phyloP scores from a whole-genome alignment of 176 grass and related monocot genomes.

The Metroxylon sagu region DNA sequence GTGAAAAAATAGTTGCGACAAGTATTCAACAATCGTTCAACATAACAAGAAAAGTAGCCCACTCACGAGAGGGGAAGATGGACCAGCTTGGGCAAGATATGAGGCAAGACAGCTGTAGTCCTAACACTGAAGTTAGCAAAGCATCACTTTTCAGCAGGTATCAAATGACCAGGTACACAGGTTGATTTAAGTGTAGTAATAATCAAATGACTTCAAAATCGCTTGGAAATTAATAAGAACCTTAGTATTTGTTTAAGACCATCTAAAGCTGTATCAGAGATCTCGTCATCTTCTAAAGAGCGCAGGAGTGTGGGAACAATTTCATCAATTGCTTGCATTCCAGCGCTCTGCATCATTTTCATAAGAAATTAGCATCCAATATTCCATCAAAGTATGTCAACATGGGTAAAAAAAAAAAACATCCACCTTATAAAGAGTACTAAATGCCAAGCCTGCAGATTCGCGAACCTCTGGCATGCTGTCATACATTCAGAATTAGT shows the following conservation, averaged over 20 bases:
- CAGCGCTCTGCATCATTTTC: conserved; percentile 62
- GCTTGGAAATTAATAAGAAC: conserved; percentile 21
- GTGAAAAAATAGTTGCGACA: conserved; percentile 4
- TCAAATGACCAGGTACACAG: neutral
- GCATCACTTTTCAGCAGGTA: conserved; percentile 13
- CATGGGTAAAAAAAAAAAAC: neutral
- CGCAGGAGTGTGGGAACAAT: conserved; percentile 83
- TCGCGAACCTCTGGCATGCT: conserved; percentile 91
- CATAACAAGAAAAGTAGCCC: conserved; percentile 1
- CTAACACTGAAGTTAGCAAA: conserved; percentile 57
- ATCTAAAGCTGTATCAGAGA: conserved; percentile 93
- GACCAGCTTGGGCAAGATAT: conserved; percentile 98
- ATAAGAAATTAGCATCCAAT: neutral
- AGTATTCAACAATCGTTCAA: conserved; percentile 8
- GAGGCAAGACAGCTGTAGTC: conserved; percentile 83
- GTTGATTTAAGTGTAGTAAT: neutral
- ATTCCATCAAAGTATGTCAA: neutral
- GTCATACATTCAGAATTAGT: conserved; percentile 16
- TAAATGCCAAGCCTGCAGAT: conserved; percentile 97
- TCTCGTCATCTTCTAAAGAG: conserved; percentile 85
- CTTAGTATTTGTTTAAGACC: conserved; percentile 98
- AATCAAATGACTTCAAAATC: neutral
- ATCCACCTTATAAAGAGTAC: conserved; percentile 94
- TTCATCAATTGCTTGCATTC: conserved; percentile 97
- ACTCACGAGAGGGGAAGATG: conserved; percentile 90